phyloP scores from a whole-genome alignment of 1,284 basidiomycete genomes.

The Fomitopsis betulina region DNA sequence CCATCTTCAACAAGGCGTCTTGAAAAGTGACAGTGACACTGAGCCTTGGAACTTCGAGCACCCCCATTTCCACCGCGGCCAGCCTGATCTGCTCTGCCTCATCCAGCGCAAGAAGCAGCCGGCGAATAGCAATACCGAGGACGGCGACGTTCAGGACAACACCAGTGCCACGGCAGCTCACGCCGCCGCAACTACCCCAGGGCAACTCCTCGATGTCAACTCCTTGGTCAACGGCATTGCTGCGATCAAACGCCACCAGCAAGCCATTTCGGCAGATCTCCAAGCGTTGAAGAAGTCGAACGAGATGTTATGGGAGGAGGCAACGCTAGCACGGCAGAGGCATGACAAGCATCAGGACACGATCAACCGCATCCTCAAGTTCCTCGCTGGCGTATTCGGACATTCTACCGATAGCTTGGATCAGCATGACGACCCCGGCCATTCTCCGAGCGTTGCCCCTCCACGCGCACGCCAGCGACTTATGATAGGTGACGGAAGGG shows the following conservation, averaged over 20 bases:
- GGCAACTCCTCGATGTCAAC: conserved; percentile 68
- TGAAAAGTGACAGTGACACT: conserved; percentile 76
- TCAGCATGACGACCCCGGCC: conserved; percentile 40
- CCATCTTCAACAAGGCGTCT: conserved; percentile 92
- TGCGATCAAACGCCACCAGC: conserved; percentile 89
- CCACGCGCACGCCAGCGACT: conserved; percentile 50
- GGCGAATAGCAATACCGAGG: conserved; percentile 25
- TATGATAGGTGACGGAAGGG: conserved; percentile 59
- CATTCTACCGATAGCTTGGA: conserved; percentile 35
- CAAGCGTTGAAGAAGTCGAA: conserved; percentile 88
- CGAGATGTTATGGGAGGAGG: conserved; percentile 90
- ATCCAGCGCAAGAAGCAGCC: conserved; percentile 78
- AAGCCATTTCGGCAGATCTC: conserved; percentile 83
- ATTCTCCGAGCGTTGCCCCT: conserved; percentile 42
- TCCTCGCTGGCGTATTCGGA: conserved; percentile 92
- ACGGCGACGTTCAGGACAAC: conserved; percentile 24
- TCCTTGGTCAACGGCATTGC: conserved; percentile 80
- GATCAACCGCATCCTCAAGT: conserved; percentile 94
- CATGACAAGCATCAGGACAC: conserved; percentile 94
- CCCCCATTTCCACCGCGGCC: conserved; percentile 83
- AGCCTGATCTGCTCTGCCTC: conserved; percentile 86
- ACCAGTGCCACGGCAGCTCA: conserved; percentile 14
- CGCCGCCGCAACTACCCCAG: conserved; percentile 31
- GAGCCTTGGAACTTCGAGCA: conserved; percentile 96
- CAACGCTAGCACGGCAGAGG: conserved; percentile 72